These are phyloP conservation scores for Camelina neglecta DNA, from an alignment of 345 rosid species.

Conservation along the genomic window DNA sequence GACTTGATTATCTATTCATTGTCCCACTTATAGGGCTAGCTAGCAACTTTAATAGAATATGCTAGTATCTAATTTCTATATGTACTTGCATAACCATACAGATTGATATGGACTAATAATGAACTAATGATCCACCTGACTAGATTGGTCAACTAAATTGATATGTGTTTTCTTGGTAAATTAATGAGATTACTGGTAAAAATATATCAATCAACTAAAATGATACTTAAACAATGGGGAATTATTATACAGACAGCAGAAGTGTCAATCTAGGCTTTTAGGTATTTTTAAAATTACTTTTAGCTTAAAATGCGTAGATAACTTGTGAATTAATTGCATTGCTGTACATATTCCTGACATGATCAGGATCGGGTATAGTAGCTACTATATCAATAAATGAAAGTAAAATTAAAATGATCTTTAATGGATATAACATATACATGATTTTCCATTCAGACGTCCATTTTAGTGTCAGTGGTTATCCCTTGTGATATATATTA, in stretches of 20 bases:
- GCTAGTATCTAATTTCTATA: background rate
- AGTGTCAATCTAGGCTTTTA: too few relatives aligned
- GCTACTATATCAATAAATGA: background rate
- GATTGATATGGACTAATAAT: background rate
- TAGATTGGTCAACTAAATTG: constrained; percentile 22
- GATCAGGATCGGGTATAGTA: constrained; percentile 1
- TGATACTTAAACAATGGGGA: too few relatives aligned
- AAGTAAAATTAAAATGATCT: background rate
- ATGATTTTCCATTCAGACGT: constrained; percentile 19
- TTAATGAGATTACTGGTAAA: too few relatives aligned
- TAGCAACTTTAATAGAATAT: background rate
- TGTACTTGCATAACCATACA: constrained; percentile 23
- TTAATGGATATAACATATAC: constrained; percentile 8
- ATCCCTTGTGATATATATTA: background rate
- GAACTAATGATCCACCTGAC: constrained; percentile 28
- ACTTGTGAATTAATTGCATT: constrained; percentile 7
- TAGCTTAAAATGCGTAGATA: background rate
- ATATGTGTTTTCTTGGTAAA: background rate
- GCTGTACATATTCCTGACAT: constrained; percentile 26
- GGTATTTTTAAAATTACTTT: too few relatives aligned
- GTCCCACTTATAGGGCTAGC: constrained; percentile 19
- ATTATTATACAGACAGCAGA: too few relatives aligned
- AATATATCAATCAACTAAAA: too few relatives aligned
- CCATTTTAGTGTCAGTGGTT: constrained; percentile 3
- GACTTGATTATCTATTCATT: constrained; percentile 24